Evolutionary conservation across 192 early-diverging fungal species (phyloP).

Genomic region (Backusella luteola): DNA sequence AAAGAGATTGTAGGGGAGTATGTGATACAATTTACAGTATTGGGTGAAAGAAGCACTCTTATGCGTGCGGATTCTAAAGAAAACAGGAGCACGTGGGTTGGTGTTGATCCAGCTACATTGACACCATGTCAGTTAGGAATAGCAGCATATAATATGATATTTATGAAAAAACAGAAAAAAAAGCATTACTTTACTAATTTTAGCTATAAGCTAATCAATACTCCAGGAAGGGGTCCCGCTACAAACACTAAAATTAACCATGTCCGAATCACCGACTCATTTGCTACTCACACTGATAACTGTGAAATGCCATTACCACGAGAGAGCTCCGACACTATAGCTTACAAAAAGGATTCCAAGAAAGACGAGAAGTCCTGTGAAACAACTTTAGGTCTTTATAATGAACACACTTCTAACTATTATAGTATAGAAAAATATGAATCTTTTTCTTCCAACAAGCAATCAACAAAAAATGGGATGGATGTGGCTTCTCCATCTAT

Average conservation of each 20-base stretch:
- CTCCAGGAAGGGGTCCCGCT: not conserved
- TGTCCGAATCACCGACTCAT: not conserved
- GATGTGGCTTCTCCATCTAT: conserved; percentile 10
- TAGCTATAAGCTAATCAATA: not conserved
- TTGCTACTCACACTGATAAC: not conserved
- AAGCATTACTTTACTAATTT: not conserved
- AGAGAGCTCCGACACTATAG: conserved; percentile 24
- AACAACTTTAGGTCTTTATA: conserved; percentile 4
- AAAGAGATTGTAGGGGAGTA: conserved; percentile 22
- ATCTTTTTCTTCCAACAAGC: not conserved
- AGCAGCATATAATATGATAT: not conserved
- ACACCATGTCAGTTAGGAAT: not conserved
- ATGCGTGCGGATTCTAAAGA: conserved; percentile 14
- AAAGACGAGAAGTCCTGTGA: conserved; percentile 18
- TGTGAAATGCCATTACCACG: not conserved
- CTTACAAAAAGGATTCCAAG: not conserved
- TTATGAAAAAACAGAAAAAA: not conserved
- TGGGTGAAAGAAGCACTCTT: conserved; percentile 4
- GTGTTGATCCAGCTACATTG: not conserved
- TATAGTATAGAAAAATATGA: not conserved
- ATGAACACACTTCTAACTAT: not conserved
- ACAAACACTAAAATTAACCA: not conserved
- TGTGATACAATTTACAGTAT: conserved; percentile 7
- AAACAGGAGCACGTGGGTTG: conserved; percentile 19
- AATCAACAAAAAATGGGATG: not conserved